A percentile compares a stretch with the other conserved stretches of the same genome.
phyloP scores from a whole-genome alignment of 2,329 filamentous ascomycete species.

The Malbranchea zuffiana region DNA sequence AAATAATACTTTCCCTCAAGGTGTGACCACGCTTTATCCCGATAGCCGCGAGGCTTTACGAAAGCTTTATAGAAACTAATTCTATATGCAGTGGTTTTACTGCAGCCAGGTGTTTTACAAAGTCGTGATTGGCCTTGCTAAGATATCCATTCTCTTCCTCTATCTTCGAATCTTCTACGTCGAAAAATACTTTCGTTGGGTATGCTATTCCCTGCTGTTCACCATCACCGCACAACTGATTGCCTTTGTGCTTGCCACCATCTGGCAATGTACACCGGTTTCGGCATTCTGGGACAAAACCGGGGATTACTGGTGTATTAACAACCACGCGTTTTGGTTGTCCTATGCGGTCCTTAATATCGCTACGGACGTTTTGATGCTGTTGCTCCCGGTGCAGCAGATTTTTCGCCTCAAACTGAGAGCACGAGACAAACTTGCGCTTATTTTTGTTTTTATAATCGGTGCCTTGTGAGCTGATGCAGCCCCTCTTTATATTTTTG shows the following conservation, averaged over 20 bases:
- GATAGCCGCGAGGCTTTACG: neutral
- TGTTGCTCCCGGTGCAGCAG: conserved; percentile 11
- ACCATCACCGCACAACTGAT: conserved; percentile 6
- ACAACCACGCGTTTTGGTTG: conserved; percentile 5
- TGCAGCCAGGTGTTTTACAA: conserved; percentile 10
- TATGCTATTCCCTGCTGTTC: conserved; percentile 9
- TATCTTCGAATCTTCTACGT: conserved; percentile 13
- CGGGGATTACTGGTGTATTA: conserved; percentile 10
- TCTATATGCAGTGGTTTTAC: conserved; percentile 4
- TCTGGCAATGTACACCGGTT: conserved; percentile 12
- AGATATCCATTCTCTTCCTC: conserved; percentile 12
- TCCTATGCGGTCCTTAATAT: conserved; percentile 13
- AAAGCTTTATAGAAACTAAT: neutral
- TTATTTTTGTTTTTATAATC: conserved; percentile 12
- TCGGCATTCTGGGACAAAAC: conserved; percentile 11
- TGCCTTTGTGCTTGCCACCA: conserved; percentile 10
- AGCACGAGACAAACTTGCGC: conserved; percentile 11
- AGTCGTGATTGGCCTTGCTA: conserved; percentile 9
- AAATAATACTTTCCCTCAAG: conserved; percentile 8
- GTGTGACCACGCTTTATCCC: neutral
- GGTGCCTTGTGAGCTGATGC: conserved; percentile 11
- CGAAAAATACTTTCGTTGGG: conserved; percentile 10
- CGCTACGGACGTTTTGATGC: conserved; percentile 10
- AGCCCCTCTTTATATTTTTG: neutral
- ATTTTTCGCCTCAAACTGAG: conserved; percentile 10